Evolutionary conservation across 345 rosid species (phyloP).

Genomic region (Salix viminalis): DNA sequence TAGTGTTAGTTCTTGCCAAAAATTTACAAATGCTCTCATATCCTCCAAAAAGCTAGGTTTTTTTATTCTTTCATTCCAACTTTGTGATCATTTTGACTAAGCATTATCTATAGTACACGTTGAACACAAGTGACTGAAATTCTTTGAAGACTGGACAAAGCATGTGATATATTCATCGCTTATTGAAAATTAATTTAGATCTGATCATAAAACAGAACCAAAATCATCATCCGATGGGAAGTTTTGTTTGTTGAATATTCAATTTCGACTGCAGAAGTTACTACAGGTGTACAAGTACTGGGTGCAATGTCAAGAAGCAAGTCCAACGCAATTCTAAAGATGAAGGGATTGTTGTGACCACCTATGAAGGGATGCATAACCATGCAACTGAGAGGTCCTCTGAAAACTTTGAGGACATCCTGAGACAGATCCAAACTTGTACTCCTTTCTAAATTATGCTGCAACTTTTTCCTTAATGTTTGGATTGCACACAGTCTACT

Average conservation of each 20-base stretch:
- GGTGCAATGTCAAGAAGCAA: slow-evolving; percentile 52
- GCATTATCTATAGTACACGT: neutral
- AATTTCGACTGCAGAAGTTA: slow-evolving; percentile 35
- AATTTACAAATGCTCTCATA: neutral
- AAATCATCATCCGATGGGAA: neutral
- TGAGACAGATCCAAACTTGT: slow-evolving; percentile 19
- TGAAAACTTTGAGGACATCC: slow-evolving; percentile 35
- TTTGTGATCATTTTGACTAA: neutral
- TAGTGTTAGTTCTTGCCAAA: neutral
- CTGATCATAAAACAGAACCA: neutral
- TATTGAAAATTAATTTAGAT: neutral
- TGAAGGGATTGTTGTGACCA: slow-evolving; percentile 42
- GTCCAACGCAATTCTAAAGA: slow-evolving; percentile 41
- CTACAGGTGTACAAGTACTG: slow-evolving; percentile 41
- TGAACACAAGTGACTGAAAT: neutral
- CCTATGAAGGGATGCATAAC: slow-evolving; percentile 44
- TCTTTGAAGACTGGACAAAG: neutral
- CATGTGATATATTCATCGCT: neutral
- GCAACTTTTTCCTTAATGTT: neutral
- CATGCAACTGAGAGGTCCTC: slow-evolving; percentile 27
- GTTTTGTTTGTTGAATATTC: neutral
- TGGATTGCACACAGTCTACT: neutral
- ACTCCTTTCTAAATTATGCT: neutral
- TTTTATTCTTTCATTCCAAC: neutral
- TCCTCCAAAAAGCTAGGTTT: too few species aligned